These are phyloP conservation scores for Xylaria bambusicola DNA, from an alignment of 495 filamentous ascomycete genomes.

Conservation along the genomic window DNA sequence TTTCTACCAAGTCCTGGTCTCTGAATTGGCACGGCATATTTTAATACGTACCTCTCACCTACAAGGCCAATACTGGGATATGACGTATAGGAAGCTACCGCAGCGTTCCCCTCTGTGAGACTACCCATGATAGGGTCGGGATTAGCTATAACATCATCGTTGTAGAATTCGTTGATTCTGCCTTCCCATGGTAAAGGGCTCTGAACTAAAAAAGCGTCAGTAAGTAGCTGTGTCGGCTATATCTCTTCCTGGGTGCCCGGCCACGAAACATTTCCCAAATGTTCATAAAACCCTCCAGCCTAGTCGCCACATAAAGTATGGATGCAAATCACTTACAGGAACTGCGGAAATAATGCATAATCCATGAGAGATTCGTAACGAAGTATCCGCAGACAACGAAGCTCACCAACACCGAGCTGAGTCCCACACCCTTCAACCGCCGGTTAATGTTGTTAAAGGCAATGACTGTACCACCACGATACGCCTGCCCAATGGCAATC, in stretches of 20 bases:
- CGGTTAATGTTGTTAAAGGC: conserved; percentile 43
- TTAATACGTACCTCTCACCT: too few relatives aligned
- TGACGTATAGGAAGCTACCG: conserved; percentile 29
- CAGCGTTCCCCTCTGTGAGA: conserved; percentile 5
- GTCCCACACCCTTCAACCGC: conserved; percentile 40
- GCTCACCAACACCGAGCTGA: conserved; percentile 38
- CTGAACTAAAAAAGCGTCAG: background rate
- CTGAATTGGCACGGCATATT: too few relatives aligned
- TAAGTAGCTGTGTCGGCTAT: background rate
- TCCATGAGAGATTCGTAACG: conserved; percentile 42
- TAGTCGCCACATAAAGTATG: background rate
- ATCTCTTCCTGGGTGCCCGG: too few relatives aligned
- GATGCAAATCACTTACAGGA: conserved; percentile 26
- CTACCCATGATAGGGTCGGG: conserved; percentile 32
- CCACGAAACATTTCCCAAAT: too few relatives aligned
- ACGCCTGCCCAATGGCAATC: conserved; percentile 43
- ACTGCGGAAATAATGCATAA: conserved; percentile 47
- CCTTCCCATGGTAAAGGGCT: conserved; percentile 42
- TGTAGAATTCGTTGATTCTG: conserved; percentile 41
- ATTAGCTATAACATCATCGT: conserved; percentile 33
- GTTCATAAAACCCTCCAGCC: too few relatives aligned
- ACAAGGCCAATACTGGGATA: conserved; percentile 37
- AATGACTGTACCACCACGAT: conserved; percentile 42
- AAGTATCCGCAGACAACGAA: conserved; percentile 44
- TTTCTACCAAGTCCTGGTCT: too few relatives aligned